Base-by-base conservation (phyloP, 257 asterid species). In the Scutellaria galericulata region DNA sequence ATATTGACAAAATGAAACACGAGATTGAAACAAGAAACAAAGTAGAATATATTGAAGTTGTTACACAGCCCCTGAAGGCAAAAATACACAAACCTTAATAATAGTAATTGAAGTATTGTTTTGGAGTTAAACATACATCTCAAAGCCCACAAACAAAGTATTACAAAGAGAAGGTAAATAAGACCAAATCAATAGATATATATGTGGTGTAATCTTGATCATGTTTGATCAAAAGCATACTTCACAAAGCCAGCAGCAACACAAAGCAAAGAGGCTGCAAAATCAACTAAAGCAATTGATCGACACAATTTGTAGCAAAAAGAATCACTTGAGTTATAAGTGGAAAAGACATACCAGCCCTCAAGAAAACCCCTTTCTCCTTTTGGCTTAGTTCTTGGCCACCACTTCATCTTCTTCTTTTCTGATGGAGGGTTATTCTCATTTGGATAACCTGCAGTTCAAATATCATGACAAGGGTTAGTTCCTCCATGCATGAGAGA, bases 221-320 rank as follows among this genome's bases (percentile, higher is more conserved):
- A 73, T 14, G 40, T 27, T 64, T 22, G 45, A 47, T 54, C 78
- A 73, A 75, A 56, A 80, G 83, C 94, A 86, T 35, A 68, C 77
- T 66, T 89, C 94, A 84, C 91, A 87, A 31, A 89, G 10, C 90
- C 94, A 89, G 87, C 96, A 89, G 89, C 94, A 89, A 57, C 90
- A 89, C 3, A 89, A 68, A 5, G 90, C 93, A 68, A 81, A 81
- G 54, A 89, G 81, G 86, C 96, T 89, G 85, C 84, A 84, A 11
- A 66, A 73, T 31, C 66, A 54, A 18, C 0, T 18, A 18, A 46
- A 73, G 22, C 54, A 61, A 35, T 52, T 9, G 9, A 53, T 53
- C 59, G 3, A 18, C 2, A n/a, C 7, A 31, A 39, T 39, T 3
- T 6, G 7, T 0, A 39, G 4, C 3, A 7, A 22, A 18, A 7